Conservation (phyloP, 2,329 filamentous ascomycete species). For the Calonectria crousiana region DNA sequence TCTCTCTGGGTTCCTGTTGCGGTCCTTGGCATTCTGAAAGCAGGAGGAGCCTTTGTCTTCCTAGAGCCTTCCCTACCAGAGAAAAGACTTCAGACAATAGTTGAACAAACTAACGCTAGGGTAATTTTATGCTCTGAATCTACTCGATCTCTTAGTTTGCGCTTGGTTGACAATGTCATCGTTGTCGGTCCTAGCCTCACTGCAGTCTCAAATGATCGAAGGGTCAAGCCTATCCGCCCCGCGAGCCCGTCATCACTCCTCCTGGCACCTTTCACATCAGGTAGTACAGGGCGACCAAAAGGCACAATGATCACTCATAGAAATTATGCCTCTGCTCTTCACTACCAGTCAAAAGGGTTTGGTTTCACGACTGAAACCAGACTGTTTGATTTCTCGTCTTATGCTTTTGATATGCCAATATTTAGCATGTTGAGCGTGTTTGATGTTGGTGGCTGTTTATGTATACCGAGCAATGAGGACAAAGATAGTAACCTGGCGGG, state of each 20-base stretch:
- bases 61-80: slow-evolving; percentile 32
- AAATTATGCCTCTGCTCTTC: slow-evolving; percentile 8
- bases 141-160: neutral
- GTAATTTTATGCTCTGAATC: neutral
- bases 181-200: neutral
- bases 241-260: neutral
- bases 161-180: neutral
- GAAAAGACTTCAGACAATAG: neutral
- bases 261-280: slow-evolving; percentile 61
- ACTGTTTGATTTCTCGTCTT: slow-evolving; percentile 45
- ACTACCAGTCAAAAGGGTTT: neutral
- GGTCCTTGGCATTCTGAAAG: slow-evolving; percentile 41
- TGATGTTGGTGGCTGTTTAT: slow-evolving; percentile 53
- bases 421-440: slow-evolving; percentile 53
- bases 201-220: neutral
- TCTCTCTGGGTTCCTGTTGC: slow-evolving; percentile 39
- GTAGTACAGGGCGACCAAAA: slow-evolving; percentile 68
- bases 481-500: slow-evolving; percentile 30
- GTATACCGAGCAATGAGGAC: slow-evolving; percentile 54
- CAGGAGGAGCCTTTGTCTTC: slow-evolving; percentile 38
- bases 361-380: slow-evolving; percentile 13
- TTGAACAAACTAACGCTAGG: neutral
- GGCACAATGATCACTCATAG: slow-evolving; percentile 54
- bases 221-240: neutral
- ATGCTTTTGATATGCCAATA: slow-evolving; percentile 55